Percentiles rank a stretch among this genome's conserved stretches.
Conservation (phyloP, 441 rosid genomes). For the Omphalea diandra region DNA sequence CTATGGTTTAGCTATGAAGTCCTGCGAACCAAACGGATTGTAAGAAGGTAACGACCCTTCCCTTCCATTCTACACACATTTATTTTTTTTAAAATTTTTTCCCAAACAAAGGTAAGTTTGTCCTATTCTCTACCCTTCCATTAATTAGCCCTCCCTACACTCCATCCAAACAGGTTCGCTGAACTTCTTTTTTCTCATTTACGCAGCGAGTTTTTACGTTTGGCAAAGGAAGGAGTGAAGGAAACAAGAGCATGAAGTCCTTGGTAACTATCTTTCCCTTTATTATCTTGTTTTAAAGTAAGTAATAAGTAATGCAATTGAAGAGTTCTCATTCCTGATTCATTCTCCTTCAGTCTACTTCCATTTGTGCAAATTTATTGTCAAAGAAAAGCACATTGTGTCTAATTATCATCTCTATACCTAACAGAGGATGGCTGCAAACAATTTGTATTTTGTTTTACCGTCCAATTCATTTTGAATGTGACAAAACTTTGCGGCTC, state of each 20-base stretch:
- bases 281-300: background rate
- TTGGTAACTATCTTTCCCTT: slow-evolving; percentile 48
- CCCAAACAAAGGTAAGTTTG: too few species aligned
- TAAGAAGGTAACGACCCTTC: too few species aligned
- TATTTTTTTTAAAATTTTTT: too few species aligned
- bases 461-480: background rate
- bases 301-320: background rate
- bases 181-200: background rate
- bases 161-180: too few species aligned
- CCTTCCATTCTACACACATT: too few species aligned
- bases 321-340: background rate
- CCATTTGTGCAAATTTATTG: background rate
- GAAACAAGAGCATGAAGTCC: slow-evolving; percentile 93
- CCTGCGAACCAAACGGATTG: too few species aligned
- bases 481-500: too few species aligned
- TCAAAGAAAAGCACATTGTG: background rate
- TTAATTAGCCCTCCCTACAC: too few species aligned
- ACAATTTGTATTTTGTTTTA: background rate
- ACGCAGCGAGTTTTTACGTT: slow-evolving; percentile 81
- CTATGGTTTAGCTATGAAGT: too few species aligned
- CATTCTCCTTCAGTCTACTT: too few species aligned
- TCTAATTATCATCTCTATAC: background rate
- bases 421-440: background rate
- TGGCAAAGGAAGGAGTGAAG: slow-evolving; percentile 94
- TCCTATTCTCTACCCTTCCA: too few species aligned